Base-by-base conservation (phyloP, 768 basidiomycete species). In the Leccinellum albellum region DNA sequence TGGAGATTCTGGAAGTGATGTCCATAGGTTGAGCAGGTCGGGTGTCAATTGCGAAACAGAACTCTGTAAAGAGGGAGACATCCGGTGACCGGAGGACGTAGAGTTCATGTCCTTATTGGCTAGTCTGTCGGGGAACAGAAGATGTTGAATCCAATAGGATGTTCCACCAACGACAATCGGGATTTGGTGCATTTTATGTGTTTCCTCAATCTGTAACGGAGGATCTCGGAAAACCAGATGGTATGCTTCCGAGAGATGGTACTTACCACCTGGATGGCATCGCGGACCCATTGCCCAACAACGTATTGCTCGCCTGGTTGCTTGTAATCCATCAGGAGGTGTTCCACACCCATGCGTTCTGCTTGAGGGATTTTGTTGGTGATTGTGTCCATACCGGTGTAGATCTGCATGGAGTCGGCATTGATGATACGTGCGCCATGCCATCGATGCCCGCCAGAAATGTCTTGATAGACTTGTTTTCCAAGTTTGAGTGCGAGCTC, bases 331-430 rank as follows among this genome's bases (percentile, higher is more conserved):
- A 99, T 90, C 23, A 98, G 77, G 56, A 89, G 85, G 75, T 99
- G 97, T 21, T 88, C 86, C 20, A 99, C 77, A 4, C 91, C 94
- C 49, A 82, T 77, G 67, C 79, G 85, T 73, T 99, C 94, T 28
- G 79, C 74, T 13, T 77, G 65, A 1, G 94, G 83, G 15, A 94
- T 81, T 75, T 99, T 98, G 74, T 98, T 98, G 26, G 96, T 98
- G 65, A 98, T 87, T 51, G 95, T 77, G 72, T 97, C 89, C 71
- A 98, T 81, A 0, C 96, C 96, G 17, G 78, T 77, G 71, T 98
- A 98, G 13, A 94, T 87, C 72, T 99, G 97, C 96, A 99, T 98
- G 13, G 96, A 85, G 73, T 99, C 97, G 10, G 95, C 92, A 68
- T 98, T 98, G 68, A 99, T 87, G 62, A 98, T 81, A 66, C 85